Evolutionary conservation across 768 basidiomycete species (phyloP).

Genomic region (Podaxis rugospora): DNA sequence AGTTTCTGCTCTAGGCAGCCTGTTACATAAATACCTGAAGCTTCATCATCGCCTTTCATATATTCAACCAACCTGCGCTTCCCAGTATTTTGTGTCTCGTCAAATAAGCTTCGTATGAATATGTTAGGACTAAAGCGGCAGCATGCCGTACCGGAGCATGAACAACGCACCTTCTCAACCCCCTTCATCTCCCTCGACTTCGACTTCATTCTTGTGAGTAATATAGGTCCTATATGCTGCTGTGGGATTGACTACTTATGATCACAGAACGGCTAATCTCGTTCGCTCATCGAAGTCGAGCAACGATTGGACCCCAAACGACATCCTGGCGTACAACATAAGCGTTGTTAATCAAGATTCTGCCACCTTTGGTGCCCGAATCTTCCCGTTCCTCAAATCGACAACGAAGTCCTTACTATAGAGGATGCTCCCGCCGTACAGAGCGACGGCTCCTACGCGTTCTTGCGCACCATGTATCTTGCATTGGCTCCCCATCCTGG

Average conservation of each 20-base stretch:
- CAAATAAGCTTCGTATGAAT: constrained; percentile 11
- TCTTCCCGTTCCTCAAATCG: constrained; percentile 18
- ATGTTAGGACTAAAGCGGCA: no score
- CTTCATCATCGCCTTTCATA: background rate
- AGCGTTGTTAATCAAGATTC: constrained; percentile 16
- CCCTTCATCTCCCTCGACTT: no score
- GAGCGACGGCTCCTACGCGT: constrained; percentile 12
- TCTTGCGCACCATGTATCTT: constrained; percentile 22
- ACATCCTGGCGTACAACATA: constrained; percentile 23
- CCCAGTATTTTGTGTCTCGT: constrained; percentile 20
- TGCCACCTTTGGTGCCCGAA: constrained; percentile 17
- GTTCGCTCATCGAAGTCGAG: background rate
- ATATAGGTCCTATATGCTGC: no score
- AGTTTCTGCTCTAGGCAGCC: background rate
- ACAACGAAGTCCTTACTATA: constrained; percentile 4
- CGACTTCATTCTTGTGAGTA: no score
- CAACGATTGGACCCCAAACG: constrained; percentile 11
- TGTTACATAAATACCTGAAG: background rate
- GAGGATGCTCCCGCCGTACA: constrained; percentile 4
- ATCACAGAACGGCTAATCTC: background rate
- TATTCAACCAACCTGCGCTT: background rate
- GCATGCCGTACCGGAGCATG: no score
- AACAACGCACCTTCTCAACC: no score
- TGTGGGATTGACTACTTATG: no score
- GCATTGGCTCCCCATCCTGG: constrained; percentile 14